These are phyloP conservation scores for Fraxinus sp. DNA, from an alignment of 305 asterid genomes.

Conservation along the genomic window DNA sequence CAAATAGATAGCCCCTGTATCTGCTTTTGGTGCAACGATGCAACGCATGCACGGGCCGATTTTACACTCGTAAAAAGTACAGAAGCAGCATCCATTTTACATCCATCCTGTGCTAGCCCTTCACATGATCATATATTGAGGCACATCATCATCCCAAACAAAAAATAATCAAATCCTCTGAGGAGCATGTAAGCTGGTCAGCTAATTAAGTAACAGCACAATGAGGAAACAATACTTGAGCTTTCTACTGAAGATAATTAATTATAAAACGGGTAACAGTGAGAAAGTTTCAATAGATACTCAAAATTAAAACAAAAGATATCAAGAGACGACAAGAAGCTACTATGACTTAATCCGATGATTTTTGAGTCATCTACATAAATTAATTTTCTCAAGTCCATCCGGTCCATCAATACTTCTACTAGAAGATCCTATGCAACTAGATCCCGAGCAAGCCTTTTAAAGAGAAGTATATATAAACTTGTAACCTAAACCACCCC, in stretches of 20 bases:
- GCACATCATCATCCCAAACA: constrained; percentile 16
- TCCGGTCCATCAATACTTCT: background rate
- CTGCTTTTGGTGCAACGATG: constrained; percentile 73
- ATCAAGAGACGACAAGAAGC: constrained; percentile 3
- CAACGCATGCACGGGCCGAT: constrained; percentile 87
- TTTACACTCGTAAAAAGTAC: constrained; percentile 78
- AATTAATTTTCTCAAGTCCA: background rate
- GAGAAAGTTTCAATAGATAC: background rate
- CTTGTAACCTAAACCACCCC: background rate
- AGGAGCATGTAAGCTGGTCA: constrained; percentile 1
- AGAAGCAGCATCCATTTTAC: constrained; percentile 68
- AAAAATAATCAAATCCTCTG: constrained; percentile 4
- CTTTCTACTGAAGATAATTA: background rate
- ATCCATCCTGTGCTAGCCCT: constrained; percentile 89
- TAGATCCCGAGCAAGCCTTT: background rate
- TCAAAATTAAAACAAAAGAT: background rate
- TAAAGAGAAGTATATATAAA: background rate
- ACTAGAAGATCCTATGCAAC: background rate
- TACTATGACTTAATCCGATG: background rate
- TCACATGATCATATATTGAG: constrained; percentile 22
- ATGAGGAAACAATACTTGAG: constrained; percentile 8
- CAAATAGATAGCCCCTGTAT: constrained; percentile 69
- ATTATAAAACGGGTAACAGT: constrained; percentile 1
- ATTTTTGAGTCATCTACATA: background rate
- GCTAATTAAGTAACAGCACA: background rate